Conservation (phyloP, 225 moss, liverwort and hornwort species). For the Asterella californica region DNA sequence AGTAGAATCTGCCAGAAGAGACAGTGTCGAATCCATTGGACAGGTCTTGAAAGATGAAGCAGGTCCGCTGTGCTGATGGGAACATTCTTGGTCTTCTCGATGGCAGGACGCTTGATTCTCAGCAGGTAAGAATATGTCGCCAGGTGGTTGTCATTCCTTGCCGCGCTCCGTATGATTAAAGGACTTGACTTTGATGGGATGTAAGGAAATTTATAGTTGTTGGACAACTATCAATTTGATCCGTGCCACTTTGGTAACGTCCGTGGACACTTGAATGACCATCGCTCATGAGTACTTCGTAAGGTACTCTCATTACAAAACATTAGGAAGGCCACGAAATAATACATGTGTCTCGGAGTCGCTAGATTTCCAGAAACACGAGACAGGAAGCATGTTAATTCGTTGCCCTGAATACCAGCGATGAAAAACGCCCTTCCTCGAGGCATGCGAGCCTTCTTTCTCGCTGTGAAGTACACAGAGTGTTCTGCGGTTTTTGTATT, state of each 20-base stretch:
- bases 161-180: too few relatives aligned
- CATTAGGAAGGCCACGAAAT: neutral
- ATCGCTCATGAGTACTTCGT: neutral
- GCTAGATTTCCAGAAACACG: neutral
- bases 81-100: conserved; percentile 68
- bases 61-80: conserved; percentile 72
- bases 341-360: too few relatives aligned
- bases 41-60: conserved; percentile 55
- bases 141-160: neutral
- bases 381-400: neutral
- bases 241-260: neutral
- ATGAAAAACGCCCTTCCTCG: neutral
- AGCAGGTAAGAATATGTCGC: conserved; percentile 25
- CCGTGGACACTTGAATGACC: neutral
- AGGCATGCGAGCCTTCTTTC: neutral
- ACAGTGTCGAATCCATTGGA: neutral
- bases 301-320: neutral
- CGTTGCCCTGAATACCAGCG: neutral
- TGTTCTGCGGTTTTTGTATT: neutral
- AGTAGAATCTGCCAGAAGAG: neutral
- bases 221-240: neutral
- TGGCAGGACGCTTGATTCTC: conserved; percentile 71
- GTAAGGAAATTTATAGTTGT: neutral
- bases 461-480: too few relatives aligned
- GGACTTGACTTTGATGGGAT: neutral